Evolutionary conservation across 176 grass and related monocot species (phyloP).

Genomic region (Melocanna baccifera): DNA sequence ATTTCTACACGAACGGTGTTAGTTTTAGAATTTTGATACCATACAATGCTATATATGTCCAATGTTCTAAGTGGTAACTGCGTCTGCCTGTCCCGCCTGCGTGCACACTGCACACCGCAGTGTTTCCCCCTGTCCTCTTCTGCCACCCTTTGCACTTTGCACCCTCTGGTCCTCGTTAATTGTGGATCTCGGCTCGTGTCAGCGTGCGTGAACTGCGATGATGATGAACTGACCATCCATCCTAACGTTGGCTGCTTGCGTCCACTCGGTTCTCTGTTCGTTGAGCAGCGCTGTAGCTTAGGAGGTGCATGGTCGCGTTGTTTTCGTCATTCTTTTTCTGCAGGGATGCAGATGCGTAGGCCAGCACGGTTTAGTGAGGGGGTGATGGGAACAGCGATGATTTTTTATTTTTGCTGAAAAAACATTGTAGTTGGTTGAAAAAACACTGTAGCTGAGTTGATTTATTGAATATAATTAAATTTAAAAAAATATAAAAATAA

Average conservation of each 20-base stretch:
- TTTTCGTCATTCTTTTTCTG: background rate
- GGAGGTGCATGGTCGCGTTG: background rate
- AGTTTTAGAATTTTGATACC: too few species aligned
- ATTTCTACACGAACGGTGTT: too few species aligned
- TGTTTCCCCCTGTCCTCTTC: background rate
- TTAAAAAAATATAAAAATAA: too few species aligned
- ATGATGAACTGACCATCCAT: background rate
- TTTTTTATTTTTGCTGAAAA: too few species aligned
- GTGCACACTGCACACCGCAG: background rate
- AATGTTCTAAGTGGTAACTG: too few species aligned
- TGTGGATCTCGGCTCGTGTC: background rate
- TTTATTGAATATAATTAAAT: too few species aligned
- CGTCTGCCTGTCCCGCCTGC: background rate
- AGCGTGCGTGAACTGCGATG: background rate
- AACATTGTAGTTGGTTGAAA: too few species aligned
- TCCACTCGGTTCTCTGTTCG: background rate
- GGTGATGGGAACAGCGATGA: too few species aligned
- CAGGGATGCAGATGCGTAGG: background rate
- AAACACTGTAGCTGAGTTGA: too few species aligned
- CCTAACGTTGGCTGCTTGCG: slow-evolving; percentile 3
- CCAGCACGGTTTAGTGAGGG: background rate
- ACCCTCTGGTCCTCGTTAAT: background rate
- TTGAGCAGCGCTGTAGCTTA: background rate
- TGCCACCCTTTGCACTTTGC: slow-evolving; percentile 1
- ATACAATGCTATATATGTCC: too few species aligned